phyloP scores from a whole-genome alignment of 495 filamentous ascomycete genomes.

The Aspergillus ellipticus region DNA sequence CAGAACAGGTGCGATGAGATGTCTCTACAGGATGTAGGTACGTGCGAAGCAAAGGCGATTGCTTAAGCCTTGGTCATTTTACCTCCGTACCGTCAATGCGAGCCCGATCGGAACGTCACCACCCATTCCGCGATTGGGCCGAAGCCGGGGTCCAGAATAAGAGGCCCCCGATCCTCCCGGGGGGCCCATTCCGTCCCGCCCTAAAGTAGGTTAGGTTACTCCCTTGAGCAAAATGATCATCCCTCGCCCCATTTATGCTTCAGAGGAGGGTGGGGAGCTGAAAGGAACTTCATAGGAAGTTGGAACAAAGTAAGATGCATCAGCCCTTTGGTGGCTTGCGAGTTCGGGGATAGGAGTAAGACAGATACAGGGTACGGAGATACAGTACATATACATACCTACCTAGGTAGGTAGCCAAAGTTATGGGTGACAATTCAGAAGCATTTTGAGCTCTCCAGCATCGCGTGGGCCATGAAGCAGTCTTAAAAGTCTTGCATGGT shows the following conservation, averaged over 20 bases:
- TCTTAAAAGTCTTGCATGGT: too few species aligned
- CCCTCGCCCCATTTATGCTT: neutral
- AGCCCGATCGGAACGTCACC: slow-evolving; percentile 21
- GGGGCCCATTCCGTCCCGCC: neutral
- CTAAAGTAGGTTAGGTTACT: slow-evolving; percentile 4
- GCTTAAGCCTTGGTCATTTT: neutral
- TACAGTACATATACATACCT: too few species aligned
- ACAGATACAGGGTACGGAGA: too few species aligned
- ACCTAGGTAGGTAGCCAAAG: too few species aligned
- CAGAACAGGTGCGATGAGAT: too few species aligned
- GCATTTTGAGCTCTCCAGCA: too few species aligned
- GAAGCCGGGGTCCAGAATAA: slow-evolving; percentile 3
- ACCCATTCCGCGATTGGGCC: slow-evolving; percentile 21
- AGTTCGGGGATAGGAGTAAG: neutral
- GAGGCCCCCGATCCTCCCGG: slow-evolving; percentile 9
- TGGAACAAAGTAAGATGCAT: neutral
- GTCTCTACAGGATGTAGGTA: too few species aligned
- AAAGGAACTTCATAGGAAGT: neutral
- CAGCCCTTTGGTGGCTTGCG: neutral
- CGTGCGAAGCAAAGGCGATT: neutral
- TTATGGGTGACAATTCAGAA: too few species aligned
- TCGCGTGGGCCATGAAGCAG: too few species aligned
- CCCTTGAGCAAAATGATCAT: neutral
- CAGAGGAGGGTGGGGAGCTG: neutral
- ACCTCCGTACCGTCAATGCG: slow-evolving; percentile 7